A percentile compares a stretch with the other conserved stretches of the same genome.
These are phyloP conservation scores for Myriosclerotinia scirpicola DNA, from an alignment of 2,329 filamentous ascomycete genomes.

Conservation along the genomic window DNA sequence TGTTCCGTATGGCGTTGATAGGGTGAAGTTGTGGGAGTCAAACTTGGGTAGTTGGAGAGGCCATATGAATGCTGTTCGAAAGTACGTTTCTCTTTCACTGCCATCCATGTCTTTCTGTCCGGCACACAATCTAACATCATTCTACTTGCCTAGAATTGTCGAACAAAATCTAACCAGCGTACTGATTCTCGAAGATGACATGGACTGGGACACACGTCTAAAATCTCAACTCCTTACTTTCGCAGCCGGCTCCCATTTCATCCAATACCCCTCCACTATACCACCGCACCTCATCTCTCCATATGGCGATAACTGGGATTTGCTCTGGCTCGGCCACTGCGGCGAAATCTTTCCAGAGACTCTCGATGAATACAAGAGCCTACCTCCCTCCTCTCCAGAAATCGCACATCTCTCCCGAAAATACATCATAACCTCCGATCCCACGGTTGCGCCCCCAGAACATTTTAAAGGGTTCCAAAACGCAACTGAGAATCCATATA, in stretches of 20 bases:
- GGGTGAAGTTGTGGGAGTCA: slow-evolving; percentile 29
- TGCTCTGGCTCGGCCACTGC: slow-evolving; percentile 44
- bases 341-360: slow-evolving; percentile 32
- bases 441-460: slow-evolving; percentile 33
- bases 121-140: neutral
- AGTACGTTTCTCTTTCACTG: slow-evolving; percentile 6
- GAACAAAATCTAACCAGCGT: slow-evolving; percentile 42
- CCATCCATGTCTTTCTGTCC: fast-evolving
- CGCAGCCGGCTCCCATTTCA: slow-evolving; percentile 24
- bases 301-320: slow-evolving; percentile 43
- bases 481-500: slow-evolving; percentile 17
- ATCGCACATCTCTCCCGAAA: slow-evolving; percentile 25
- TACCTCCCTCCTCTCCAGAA: neutral
- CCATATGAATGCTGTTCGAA: slow-evolving; percentile 44
- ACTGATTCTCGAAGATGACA: slow-evolving; percentile 48
- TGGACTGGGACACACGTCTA: slow-evolving; percentile 47
- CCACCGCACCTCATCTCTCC: slow-evolving; percentile 28
- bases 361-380: slow-evolving; percentile 8
- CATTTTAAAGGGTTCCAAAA: slow-evolving; percentile 26
- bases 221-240: slow-evolving; percentile 39
- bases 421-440: slow-evolving; percentile 35
- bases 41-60: slow-evolving; percentile 46
- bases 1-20: slow-evolving; percentile 38
- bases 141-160: slow-evolving; percentile 32
- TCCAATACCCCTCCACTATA: slow-evolving; percentile 17